A percentile compares a stretch with the other conserved stretches of the same genome.
These are phyloP conservation scores for Diophrys sp. DNA, from an alignment of 73 alveolate species.

Conservation along the genomic window DNA sequence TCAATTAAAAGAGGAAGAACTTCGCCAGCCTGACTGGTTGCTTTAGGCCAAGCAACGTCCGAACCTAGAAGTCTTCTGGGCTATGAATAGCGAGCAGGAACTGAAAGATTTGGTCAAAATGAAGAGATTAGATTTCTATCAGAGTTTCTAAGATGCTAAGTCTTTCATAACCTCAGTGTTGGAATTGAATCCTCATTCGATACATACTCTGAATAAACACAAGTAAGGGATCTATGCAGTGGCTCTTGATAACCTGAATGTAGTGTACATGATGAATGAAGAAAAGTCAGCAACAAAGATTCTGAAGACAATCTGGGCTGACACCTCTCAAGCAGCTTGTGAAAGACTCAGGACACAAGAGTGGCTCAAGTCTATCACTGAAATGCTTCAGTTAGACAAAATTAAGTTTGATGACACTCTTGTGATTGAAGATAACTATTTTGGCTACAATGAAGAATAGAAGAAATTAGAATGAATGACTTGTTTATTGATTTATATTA, in stretches of 20 bases:
- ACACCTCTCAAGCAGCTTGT: background rate
- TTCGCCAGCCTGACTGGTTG: slow-evolving; percentile 79
- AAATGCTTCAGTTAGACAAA: background rate
- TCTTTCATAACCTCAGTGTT: slow-evolving; percentile 61
- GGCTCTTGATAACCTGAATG: slow-evolving; percentile 50
- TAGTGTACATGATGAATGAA: slow-evolving; percentile 47
- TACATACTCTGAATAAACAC: slow-evolving; percentile 74
- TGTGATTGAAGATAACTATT: background rate
- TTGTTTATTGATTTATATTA: background rate
- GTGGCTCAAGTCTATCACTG: background rate
- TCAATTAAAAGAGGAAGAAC: slow-evolving; percentile 50
- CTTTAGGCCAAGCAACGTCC: slow-evolving; percentile 62
- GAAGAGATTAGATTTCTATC: slow-evolving; percentile 60
- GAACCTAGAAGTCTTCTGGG: slow-evolving; percentile 56
- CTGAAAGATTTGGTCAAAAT: slow-evolving; percentile 10
- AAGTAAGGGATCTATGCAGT: slow-evolving; percentile 61
- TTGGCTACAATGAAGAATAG: too few species aligned
- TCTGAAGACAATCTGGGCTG: slow-evolving; percentile 12
- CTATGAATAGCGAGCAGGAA: slow-evolving; percentile 53
- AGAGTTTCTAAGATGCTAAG: slow-evolving; percentile 50
- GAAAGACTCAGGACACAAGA: background rate
- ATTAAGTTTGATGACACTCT: background rate
- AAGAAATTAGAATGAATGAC: too few species aligned
- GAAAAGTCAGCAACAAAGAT: slow-evolving; percentile 29
- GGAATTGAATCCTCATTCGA: slow-evolving; percentile 84